Conservation (phyloP, 179 eudicot genomes). For the Camellia oleifera region DNA sequence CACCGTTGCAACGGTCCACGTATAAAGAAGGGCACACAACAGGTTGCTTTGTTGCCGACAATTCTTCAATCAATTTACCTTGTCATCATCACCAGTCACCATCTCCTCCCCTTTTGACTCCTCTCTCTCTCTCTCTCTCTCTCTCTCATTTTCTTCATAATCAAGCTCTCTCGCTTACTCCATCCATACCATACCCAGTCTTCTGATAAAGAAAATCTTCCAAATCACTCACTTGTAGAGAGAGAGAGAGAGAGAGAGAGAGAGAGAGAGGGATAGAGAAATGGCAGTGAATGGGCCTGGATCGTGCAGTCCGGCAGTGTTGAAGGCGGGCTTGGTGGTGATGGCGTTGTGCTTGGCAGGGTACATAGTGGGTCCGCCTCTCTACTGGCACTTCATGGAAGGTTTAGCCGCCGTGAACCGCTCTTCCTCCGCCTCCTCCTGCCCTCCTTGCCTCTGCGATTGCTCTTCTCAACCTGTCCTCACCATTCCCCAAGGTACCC, state of each 20-base stretch:
- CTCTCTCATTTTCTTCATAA: neutral
- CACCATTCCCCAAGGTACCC: conserved; percentile 62
- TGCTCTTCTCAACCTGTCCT: conserved; percentile 68
- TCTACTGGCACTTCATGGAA: conserved; percentile 63
- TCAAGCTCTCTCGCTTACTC: neutral
- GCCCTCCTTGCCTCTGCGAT: conserved; percentile 72
- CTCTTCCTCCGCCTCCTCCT: conserved; percentile 50
- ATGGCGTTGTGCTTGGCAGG: conserved; percentile 61
- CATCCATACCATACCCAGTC: no score
- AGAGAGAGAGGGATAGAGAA: neutral
- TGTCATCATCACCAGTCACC: no score
- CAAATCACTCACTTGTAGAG: no score
- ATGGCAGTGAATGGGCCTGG: conserved; percentile 48
- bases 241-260: neutral
- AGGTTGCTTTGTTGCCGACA: no score
- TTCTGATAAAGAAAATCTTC: no score
- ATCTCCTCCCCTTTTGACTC: no score
- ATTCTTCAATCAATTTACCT: no score
- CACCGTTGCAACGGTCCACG: no score
- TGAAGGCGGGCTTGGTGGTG: conserved; percentile 46
- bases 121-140: neutral
- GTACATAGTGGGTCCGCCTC: conserved; percentile 67
- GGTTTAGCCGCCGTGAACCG: conserved; percentile 43
- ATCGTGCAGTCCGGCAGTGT: conserved; percentile 37
- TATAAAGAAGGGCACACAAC: no score